Conservation (phyloP, 768 basidiomycete genomes). For the Boletus insuetus region DNA sequence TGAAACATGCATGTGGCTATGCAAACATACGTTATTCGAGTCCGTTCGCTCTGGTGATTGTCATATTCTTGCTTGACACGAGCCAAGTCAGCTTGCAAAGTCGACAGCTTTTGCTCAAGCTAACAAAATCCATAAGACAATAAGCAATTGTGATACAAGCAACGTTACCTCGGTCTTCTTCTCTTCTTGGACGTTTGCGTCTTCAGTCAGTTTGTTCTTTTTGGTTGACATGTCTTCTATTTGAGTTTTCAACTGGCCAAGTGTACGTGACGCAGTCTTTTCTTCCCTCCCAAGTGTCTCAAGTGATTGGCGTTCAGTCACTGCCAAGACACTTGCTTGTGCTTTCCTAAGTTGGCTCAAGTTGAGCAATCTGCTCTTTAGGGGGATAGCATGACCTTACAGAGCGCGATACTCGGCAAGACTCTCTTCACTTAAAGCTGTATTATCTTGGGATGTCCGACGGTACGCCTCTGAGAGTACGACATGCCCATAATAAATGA, state of each 20-base stretch:
- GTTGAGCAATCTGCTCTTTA: conserved; percentile 3
- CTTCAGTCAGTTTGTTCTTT: conserved; percentile 53
- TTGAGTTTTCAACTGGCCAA: conserved; percentile 66
- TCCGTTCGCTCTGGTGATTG: conserved; percentile 80
- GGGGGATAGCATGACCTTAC: conserved; percentile 8
- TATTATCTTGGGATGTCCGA: conserved; percentile 66
- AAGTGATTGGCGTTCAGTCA: conserved; percentile 83
- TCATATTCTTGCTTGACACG: conserved; percentile 75
- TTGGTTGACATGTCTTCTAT: conserved; percentile 62
- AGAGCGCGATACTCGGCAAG: conserved; percentile 70
- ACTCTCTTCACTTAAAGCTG: conserved; percentile 79
- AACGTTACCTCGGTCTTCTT: conserved; percentile 56
- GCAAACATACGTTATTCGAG: conserved; percentile 60
- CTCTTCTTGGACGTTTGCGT: conserved; percentile 44
- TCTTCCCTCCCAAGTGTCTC: conserved; percentile 81
- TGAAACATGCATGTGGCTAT: not conserved
- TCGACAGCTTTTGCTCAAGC: conserved; percentile 60
- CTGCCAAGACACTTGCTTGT: conserved; percentile 71
- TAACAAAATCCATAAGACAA: conserved; percentile 5
- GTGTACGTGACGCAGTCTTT: conserved; percentile 64
- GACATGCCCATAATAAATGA: conserved; percentile 6
- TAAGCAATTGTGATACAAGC: too few species aligned
- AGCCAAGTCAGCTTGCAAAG: conserved; percentile 59
- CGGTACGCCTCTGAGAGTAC: conserved; percentile 63
- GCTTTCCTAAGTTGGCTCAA: conserved; percentile 57